phyloP scores from a whole-genome alignment of 306 rosid species.

The Rosa multiflora region DNA sequence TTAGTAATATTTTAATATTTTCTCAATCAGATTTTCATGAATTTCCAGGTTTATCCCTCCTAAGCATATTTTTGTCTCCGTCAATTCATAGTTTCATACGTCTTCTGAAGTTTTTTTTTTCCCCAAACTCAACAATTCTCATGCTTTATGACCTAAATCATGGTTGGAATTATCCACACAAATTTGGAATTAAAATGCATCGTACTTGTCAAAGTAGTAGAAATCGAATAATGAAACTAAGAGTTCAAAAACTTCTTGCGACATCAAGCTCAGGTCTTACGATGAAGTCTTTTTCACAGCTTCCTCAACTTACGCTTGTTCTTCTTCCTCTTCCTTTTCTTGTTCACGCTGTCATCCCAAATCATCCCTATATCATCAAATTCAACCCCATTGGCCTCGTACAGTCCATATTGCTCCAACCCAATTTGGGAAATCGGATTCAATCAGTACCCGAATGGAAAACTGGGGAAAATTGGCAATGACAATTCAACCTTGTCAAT shows the following conservation, averaged over 20 bases:
- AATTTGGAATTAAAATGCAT: constrained; percentile 1
- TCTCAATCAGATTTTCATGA: too few species aligned
- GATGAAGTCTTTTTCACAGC: constrained; percentile 49
- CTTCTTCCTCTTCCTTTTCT: constrained; percentile 57
- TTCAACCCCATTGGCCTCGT: constrained; percentile 17
- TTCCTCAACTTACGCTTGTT: constrained; percentile 47
- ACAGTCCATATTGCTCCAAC: constrained; percentile 15
- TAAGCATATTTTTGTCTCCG: too few species aligned
- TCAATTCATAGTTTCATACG: too few species aligned
- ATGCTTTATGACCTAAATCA: constrained; percentile 9
- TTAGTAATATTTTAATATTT: too few species aligned
- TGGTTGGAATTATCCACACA: neutral
- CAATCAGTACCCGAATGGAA: constrained; percentile 39
- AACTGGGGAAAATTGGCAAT: constrained; percentile 29
- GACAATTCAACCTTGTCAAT: constrained; percentile 10
- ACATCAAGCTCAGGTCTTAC: constrained; percentile 38
- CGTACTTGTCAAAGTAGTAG: constrained; percentile 4
- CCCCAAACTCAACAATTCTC: neutral
- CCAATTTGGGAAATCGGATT: constrained; percentile 26
- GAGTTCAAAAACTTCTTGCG: neutral
- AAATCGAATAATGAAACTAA: neutral
- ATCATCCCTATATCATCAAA: constrained; percentile 25
- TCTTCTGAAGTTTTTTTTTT: too few species aligned
- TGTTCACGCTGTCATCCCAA: constrained; percentile 55
- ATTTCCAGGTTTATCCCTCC: too few species aligned